phyloP scores from a whole-genome alignment of 139 green algal genomes.

The Dunaliella primolecta region DNA sequence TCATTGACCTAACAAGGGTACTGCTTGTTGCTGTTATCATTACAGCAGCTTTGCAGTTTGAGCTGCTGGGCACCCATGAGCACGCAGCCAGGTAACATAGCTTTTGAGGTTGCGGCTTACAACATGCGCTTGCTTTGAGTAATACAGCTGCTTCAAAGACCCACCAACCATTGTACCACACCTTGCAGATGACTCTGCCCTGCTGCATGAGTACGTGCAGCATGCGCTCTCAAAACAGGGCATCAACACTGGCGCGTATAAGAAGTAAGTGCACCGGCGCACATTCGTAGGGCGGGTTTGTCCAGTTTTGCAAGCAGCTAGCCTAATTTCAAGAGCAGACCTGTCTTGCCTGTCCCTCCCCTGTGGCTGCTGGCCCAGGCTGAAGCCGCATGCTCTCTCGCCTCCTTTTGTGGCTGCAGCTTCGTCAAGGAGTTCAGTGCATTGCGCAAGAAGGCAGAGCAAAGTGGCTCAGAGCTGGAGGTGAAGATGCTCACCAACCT shows the following conservation, averaged over 20 bases:
- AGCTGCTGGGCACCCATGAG: background rate
- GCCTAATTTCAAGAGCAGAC: background rate
- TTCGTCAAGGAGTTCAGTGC: constrained; percentile 33
- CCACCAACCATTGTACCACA: background rate
- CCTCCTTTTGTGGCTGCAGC: constrained; percentile 21
- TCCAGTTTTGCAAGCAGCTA: background rate
- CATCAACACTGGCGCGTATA: constrained; percentile 42
- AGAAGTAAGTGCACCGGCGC: background rate
- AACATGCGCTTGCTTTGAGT: background rate
- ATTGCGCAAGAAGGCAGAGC: constrained; percentile 29
- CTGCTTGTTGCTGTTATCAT: background rate
- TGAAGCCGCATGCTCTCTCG: no score
- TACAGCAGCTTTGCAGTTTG: background rate
- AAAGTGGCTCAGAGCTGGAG: constrained; percentile 13
- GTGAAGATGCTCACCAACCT: constrained; percentile 36
- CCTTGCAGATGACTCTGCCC: background rate
- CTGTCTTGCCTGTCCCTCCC: background rate
- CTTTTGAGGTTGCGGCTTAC: background rate
- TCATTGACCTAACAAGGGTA: no score
- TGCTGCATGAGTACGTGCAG: constrained; percentile 26
- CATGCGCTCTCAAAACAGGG: constrained; percentile 20
- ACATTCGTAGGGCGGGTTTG: background rate
- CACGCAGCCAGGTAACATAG: no score
- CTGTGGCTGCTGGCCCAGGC: background rate
- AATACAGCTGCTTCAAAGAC: background rate